phyloP scores from a whole-genome alignment of 495 filamentous ascomycete genomes.

The Aspergillus leporis region DNA sequence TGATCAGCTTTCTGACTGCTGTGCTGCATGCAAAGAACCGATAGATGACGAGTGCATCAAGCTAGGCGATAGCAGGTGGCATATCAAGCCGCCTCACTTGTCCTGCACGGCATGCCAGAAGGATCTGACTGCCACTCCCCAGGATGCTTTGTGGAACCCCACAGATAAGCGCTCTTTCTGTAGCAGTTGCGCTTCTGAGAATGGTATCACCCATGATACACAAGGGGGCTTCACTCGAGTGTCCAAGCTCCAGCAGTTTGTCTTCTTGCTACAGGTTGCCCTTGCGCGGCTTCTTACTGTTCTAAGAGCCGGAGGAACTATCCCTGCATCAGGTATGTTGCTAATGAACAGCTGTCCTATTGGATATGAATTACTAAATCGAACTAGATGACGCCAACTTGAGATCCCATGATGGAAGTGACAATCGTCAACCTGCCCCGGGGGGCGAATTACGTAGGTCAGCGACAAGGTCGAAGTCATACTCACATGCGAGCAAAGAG shows the following conservation, averaged over 20 bases:
- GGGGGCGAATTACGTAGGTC: constrained; percentile 52
- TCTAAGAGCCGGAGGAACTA: constrained; percentile 74
- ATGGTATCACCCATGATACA: constrained; percentile 46
- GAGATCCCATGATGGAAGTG: constrained; percentile 64
- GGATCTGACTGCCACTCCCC: constrained; percentile 64
- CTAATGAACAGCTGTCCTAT: background rate
- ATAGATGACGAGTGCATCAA: constrained; percentile 92
- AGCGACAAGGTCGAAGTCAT: constrained; percentile 72
- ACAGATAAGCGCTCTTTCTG: constrained; percentile 68
- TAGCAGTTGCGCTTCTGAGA: constrained; percentile 59
- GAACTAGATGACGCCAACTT: constrained; percentile 69
- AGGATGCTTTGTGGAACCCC: constrained; percentile 66
- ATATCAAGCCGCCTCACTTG: constrained; percentile 68
- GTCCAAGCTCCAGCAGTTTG: constrained; percentile 86
- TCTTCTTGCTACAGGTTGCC: constrained; percentile 88
- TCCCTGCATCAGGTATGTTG: constrained; percentile 68
- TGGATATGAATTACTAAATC: constrained; percentile 12
- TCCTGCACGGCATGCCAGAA: constrained; percentile 71
- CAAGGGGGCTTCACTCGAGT: constrained; percentile 61
- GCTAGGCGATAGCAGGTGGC: constrained; percentile 74
- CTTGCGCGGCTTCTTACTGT: constrained; percentile 87
- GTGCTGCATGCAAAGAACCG: constrained; percentile 73
- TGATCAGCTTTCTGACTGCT: constrained; percentile 80
- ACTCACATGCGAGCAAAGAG: constrained; percentile 60
- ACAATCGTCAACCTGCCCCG: constrained; percentile 56